Conservation (phyloP, 2,329 filamentous ascomycete species). For the Pseudocercospora musae region DNA sequence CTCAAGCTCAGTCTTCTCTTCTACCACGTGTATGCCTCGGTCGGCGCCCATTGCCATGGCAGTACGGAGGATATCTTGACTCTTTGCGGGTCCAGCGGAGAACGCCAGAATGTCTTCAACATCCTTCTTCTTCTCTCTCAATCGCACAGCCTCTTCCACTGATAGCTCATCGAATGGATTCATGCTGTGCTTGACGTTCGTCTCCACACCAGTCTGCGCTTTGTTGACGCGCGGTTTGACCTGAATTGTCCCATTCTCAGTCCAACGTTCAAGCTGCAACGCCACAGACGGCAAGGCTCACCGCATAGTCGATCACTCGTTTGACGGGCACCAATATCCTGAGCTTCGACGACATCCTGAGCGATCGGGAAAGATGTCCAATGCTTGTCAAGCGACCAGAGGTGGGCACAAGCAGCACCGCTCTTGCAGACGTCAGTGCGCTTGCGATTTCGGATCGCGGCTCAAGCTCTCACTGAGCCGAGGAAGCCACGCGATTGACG, state of each 20-base stretch:
- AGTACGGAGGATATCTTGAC: conserved; percentile 83
- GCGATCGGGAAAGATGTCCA: neutral
- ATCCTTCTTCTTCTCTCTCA: conserved; percentile 69
- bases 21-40: conserved; percentile 74
- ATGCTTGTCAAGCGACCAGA: neutral
- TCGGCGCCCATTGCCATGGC: conserved; percentile 99
- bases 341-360: conserved; percentile 44
- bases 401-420: neutral
- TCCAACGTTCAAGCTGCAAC: neutral
- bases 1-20: conserved; percentile 73
- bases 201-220: conserved; percentile 81
- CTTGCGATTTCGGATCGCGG: conserved; percentile 11
- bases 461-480: conserved; percentile 8
- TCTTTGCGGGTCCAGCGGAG: conserved; percentile 82
- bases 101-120: conserved; percentile 91
- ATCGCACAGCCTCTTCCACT: conserved; percentile 90
- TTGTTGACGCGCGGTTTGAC: conserved; percentile 70
- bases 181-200: conserved; percentile 92
- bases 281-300: conserved; percentile 34
- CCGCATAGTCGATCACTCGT: conserved; percentile 58
- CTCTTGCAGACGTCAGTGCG: conserved; percentile 15
- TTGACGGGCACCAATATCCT: conserved; percentile 57
- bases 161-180: conserved; percentile 99
- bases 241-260: conserved; percentile 38
- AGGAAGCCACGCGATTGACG: conserved; percentile 1